A percentile compares a stretch with the other conserved stretches of the same genome.
These are phyloP conservation scores for Rhizopogon vesiculosus DNA, from an alignment of 768 basidiomycete genomes.

Conservation along the genomic window DNA sequence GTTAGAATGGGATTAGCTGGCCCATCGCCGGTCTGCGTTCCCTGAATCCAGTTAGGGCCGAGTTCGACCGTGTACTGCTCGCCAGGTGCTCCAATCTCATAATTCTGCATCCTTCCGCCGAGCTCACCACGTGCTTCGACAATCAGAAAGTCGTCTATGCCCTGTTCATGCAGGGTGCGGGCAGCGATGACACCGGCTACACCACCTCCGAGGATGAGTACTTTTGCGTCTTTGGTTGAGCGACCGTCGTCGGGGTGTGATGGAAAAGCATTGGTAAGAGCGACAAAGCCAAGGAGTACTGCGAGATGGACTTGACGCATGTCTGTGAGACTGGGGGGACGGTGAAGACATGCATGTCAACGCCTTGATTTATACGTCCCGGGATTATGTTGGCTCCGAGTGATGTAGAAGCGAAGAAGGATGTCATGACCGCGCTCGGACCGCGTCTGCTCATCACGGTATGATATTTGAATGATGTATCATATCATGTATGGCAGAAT, in stretches of 20 bases:
- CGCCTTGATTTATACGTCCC: background rate
- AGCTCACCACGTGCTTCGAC: constrained; percentile 53
- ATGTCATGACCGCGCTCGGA: too few relatives aligned
- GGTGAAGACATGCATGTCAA: background rate
- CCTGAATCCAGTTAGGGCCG: constrained; percentile 62
- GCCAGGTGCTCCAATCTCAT: constrained; percentile 35
- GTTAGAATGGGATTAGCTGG: constrained; percentile 56
- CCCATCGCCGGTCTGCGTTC: constrained; percentile 42
- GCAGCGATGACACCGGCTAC: constrained; percentile 65
- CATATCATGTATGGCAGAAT: too few relatives aligned
- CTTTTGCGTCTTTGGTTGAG: constrained; percentile 20
- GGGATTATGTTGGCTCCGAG: background rate
- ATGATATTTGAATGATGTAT: too few relatives aligned
- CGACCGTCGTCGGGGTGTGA: background rate
- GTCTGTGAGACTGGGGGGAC: background rate
- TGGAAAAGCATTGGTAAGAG: background rate
- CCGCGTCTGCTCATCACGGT: too few relatives aligned
- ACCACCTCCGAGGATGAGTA: constrained; percentile 64
- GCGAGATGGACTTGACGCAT: background rate
- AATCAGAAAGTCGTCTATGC: constrained; percentile 54
- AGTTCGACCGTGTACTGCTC: constrained; percentile 44
- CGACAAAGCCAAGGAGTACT: background rate
- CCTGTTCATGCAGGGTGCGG: constrained; percentile 47
- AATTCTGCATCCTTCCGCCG: constrained; percentile 56
- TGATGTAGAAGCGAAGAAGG: too few relatives aligned